A percentile compares a stretch with the other conserved stretches of the same genome.
These are phyloP conservation scores for Tephrocybe rancida DNA, from an alignment of 768 basidiomycete species.

Conservation along the genomic window DNA sequence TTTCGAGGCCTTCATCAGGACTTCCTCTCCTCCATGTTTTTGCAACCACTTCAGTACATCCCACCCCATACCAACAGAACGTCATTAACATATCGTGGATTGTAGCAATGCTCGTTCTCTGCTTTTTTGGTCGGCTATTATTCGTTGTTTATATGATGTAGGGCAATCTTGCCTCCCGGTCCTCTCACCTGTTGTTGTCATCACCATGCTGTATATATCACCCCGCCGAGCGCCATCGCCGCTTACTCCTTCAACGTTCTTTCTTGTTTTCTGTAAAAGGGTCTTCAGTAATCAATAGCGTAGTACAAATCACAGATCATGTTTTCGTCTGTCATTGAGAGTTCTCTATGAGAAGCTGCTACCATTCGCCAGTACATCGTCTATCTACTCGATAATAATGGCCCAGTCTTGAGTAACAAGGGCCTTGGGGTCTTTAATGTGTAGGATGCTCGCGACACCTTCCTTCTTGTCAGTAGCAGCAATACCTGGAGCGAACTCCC, in stretches of 20 bases:
- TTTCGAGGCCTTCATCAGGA: slow-evolving; percentile 9
- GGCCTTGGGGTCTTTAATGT: slow-evolving; percentile 75
- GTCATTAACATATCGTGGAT: slow-evolving; percentile 10
- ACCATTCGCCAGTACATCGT: slow-evolving; percentile 6
- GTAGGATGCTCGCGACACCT: slow-evolving; percentile 66
- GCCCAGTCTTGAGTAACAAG: slow-evolving; percentile 66
- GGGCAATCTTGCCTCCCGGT: not conserved
- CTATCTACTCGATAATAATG: slow-evolving; percentile 39
- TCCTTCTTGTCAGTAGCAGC: slow-evolving; percentile 59
- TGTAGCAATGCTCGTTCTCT: slow-evolving; percentile 16
- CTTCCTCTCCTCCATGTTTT: slow-evolving; percentile 3
- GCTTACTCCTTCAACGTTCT: not conserved
- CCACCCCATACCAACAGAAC: slow-evolving; percentile 5
- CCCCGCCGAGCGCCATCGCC: not conserved
- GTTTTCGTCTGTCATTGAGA: slow-evolving; percentile 1
- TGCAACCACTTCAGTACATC: slow-evolving; percentile 9
- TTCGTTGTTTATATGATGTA: slow-evolving; percentile 9
- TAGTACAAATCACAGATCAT: not conserved
- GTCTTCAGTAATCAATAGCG: slow-evolving; percentile 8
- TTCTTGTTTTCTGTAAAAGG: slow-evolving; percentile 12
- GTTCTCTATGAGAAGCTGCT: not conserved
- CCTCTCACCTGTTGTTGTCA: slow-evolving; percentile 10
- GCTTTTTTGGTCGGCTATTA: slow-evolving; percentile 12
- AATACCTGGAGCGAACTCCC: slow-evolving; percentile 66
- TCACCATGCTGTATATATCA: slow-evolving; percentile 18